Conservation (phyloP, 352 stramenopile genomes). For the Phytophthora citrophthora region DNA sequence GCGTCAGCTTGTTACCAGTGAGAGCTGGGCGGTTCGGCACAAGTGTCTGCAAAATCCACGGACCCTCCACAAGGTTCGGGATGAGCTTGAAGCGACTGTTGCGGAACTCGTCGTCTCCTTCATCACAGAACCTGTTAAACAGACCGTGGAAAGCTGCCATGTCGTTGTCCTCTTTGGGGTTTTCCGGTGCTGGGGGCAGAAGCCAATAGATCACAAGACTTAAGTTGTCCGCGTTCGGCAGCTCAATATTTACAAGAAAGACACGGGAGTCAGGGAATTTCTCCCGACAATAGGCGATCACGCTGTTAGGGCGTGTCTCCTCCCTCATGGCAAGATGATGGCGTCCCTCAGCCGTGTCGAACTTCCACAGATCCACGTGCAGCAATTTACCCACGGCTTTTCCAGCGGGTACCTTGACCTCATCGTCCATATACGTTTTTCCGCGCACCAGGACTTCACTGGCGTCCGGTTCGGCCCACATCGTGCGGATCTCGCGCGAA, state of each 20-base stretch:
- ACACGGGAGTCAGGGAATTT: slow-evolving; percentile 69
- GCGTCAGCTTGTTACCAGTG: slow-evolving; percentile 87
- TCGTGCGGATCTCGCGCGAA: slow-evolving; percentile 45
- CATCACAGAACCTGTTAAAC: slow-evolving; percentile 60
- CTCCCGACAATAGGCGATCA: slow-evolving; percentile 52
- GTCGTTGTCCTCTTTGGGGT: slow-evolving; percentile 9
- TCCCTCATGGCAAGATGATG: slow-evolving; percentile 67
- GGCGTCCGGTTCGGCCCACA: slow-evolving; percentile 69
- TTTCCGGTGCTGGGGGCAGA: slow-evolving; percentile 34
- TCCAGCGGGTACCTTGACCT: slow-evolving; percentile 56
- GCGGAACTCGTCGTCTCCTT: slow-evolving; percentile 55
- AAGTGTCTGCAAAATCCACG: slow-evolving; percentile 83
- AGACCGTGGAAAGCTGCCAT: slow-evolving; percentile 62
- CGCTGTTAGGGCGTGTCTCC: slow-evolving; percentile 45
- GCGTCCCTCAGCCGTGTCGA: slow-evolving; percentile 44
- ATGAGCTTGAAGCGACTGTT: slow-evolving; percentile 91
- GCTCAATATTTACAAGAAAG: slow-evolving; percentile 88
- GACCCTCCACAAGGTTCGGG: slow-evolving; percentile 82
- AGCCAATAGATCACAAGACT: slow-evolving; percentile 85
- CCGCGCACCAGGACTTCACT: slow-evolving; percentile 62
- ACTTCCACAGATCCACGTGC: slow-evolving; percentile 72
- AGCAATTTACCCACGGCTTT: slow-evolving; percentile 57
- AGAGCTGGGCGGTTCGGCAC: slow-evolving; percentile 87
- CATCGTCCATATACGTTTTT: slow-evolving; percentile 58
- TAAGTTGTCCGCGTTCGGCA: slow-evolving; percentile 76